Base-by-base conservation (phyloP, 106 monocot species). In the Agapanthus africanus region DNA sequence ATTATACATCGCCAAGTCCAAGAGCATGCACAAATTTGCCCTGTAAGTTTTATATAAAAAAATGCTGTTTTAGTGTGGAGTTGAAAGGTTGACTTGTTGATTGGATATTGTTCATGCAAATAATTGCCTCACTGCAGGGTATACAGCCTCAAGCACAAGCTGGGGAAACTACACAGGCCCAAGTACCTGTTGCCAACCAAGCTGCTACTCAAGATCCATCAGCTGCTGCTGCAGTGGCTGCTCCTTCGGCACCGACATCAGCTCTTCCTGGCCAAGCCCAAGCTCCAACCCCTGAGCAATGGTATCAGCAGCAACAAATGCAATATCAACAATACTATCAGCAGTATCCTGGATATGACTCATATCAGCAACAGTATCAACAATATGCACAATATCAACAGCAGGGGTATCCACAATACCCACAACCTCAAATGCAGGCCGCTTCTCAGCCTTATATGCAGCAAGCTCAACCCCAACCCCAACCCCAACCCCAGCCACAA, bases 1-100 rank as follows among this genome's bases (percentile, higher is more conserved):
- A 93, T 99, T 63, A 69, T 99, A 54, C 97, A 99, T 70, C 84
- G 97, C 15, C 92, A 99, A 82, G 97, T 99, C 15, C 97, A 92
- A 64, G 97, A 99, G 41, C 97, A 99, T 81, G 89, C 92, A 21
- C 97, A 92, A 38, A 87, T 77, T 19, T 99, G 97, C 66, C 89
- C 87, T 32, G 97, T 99, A 62, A 84, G 91, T 82, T 11, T 6
- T 14, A 7, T n/a, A n/a, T n/a, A n/a, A n/a, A n/a, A n/a, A n/a
- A n/a, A n/a, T n/a, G n/a, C n/a, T n/a, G n/a, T n/a, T n/a, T n/a
- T n/a, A n/a, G n/a, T n/a, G n/a, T n/a, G n/a, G n/a, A n/a, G n/a
- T n/a, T n/a, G n/a, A n/a, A n/a, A n/a, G n/a, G n/a, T n/a, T n/a
- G n/a, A n/a, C n/a, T n/a, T n/a, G n/a, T n/a, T n/a, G n/a, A n/a